Evolutionary conservation across 177 flowering plant species (phyloP).

Genomic region (Telopea speciosissima): DNA sequence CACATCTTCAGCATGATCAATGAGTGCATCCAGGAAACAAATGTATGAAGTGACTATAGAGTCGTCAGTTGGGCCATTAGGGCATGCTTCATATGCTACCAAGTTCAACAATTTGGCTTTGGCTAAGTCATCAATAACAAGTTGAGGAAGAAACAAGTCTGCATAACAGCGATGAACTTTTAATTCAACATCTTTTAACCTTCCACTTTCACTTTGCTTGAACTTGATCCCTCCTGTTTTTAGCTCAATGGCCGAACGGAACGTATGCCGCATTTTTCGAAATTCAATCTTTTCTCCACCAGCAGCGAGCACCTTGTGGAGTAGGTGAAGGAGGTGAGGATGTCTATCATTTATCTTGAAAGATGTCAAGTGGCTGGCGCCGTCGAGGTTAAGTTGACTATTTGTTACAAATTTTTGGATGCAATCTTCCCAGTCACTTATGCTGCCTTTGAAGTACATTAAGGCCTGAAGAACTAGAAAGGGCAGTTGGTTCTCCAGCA

Average conservation of each 20-base stretch:
- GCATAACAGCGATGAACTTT: too few relatives aligned
- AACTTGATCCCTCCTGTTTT: neutral
- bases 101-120: too few relatives aligned
- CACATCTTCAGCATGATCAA: neutral
- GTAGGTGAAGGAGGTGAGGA: constrained; percentile 5
- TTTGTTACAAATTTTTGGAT: neutral
- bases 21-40: neutral
- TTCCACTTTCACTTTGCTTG: neutral
- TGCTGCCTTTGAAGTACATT: too few relatives aligned
- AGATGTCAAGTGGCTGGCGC: too few relatives aligned
- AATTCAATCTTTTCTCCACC: too few relatives aligned
- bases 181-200: neutral
- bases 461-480: too few relatives aligned
- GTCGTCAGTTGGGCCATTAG: neutral
- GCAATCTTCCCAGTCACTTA: neutral
- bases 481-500: too few relatives aligned
- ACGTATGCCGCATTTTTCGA: neutral
- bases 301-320: neutral
- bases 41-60: neutral
- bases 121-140: neutral
- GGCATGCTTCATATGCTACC: neutral
- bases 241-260: neutral
- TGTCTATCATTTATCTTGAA: too few relatives aligned
- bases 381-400: neutral
- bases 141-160: too few relatives aligned